Evolutionary conservation across 2,329 filamentous ascomycete species (phyloP).

Genomic region (Paracamarosporium sp.): DNA sequence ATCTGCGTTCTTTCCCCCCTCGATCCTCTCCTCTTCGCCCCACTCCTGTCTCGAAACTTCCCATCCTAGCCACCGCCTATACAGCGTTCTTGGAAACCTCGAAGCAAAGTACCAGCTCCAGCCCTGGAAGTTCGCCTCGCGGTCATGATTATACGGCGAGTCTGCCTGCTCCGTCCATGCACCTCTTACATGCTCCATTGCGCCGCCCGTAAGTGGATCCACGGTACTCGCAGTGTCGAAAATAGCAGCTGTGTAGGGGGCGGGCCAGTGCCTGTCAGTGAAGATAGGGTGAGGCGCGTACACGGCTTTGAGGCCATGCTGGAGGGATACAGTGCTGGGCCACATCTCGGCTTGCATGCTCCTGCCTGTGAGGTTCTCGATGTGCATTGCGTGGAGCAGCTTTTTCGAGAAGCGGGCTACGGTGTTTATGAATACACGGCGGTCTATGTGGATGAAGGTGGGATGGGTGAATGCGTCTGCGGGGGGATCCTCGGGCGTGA

Average conservation of each 20-base stretch:
- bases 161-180: conserved; percentile 53
- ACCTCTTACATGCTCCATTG: conserved; percentile 67
- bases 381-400: conserved; percentile 86
- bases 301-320: conserved; percentile 92
- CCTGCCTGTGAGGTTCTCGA: conserved; percentile 85
- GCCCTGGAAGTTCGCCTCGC: conserved; percentile 87
- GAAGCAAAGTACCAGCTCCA: conserved; percentile 93
- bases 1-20: conserved; percentile 45
- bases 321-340: conserved; percentile 84
- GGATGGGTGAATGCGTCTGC: conserved; percentile 62
- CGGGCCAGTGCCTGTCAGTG: conserved; percentile 86
- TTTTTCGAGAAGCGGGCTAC: conserved; percentile 81
- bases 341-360: conserved; percentile 98
- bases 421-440: conserved; percentile 88
- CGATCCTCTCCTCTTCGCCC: conserved; percentile 73
- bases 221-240: conserved; percentile 68
- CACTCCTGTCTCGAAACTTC: conserved; percentile 80
- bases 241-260: conserved; percentile 75
- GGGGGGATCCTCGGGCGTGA: conserved; percentile 80
- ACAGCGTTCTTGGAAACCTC: conserved; percentile 80
- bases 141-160: conserved; percentile 61
- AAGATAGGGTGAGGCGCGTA: conserved; percentile 90
- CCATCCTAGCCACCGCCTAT: conserved; percentile 85
- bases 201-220: conserved; percentile 39
- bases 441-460: conserved; percentile 60